These are phyloP conservation scores for Dictyophora rubrovolvata DNA, from an alignment of 768 basidiomycete genomes.

Conservation along the genomic window DNA sequence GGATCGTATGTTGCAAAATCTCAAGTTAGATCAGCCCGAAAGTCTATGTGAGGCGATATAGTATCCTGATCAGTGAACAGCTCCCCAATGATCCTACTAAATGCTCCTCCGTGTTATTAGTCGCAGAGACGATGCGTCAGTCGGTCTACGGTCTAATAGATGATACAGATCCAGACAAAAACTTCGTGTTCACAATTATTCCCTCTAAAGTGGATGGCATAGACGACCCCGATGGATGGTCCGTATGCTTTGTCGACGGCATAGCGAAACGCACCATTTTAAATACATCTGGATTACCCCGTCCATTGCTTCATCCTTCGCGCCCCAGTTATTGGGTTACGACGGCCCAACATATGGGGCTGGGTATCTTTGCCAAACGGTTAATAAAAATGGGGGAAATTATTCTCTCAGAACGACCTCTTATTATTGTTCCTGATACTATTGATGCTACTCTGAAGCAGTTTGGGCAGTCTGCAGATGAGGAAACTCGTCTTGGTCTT, in stretches of 20 bases:
- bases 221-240: too few species aligned
- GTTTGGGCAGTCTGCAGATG: background rate
- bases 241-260: background rate
- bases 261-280: background rate
- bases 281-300: background rate
- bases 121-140: too few species aligned
- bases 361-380: conserved; percentile 24
- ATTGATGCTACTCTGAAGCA: background rate
- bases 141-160: too few species aligned
- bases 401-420: conserved; percentile 29
- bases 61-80: background rate
- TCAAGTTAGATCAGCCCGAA: background rate
- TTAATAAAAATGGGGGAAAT: conserved; percentile 22
- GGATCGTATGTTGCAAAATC: background rate
- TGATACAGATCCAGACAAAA: too few species aligned
- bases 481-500: background rate
- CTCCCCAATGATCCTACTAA: too few species aligned
- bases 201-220: too few species aligned
- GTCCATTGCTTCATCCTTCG: background rate
- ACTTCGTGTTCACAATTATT: too few species aligned
- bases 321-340: background rate
- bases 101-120: too few species aligned
- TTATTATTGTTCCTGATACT: conserved; percentile 20
- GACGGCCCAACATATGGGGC: conserved; percentile 12
- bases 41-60: background rate